Conservation (phyloP, 805 yeast species). For the Barnettozyma pratensis region DNA sequence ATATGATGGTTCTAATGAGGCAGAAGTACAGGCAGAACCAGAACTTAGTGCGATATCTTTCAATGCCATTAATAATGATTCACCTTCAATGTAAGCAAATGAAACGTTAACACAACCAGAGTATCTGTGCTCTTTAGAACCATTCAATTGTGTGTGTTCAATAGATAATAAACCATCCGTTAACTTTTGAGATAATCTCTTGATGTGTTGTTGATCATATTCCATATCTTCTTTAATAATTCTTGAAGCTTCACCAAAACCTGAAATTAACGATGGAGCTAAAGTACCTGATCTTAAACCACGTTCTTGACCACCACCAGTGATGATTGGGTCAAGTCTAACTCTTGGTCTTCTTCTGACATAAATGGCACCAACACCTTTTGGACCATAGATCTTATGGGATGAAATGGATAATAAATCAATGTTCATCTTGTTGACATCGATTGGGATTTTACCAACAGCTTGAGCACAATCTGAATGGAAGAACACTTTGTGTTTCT, state of each 20-base stretch:
- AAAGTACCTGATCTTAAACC: conserved; percentile 95
- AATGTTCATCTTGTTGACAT: conserved; percentile 89
- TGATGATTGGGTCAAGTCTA: conserved; percentile 87
- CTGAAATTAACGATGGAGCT: conserved; percentile 93
- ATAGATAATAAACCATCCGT: conserved; percentile 67
- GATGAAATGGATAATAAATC: conserved; percentile 92
- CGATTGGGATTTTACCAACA: conserved; percentile 87
- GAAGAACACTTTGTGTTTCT: conserved; percentile 85
- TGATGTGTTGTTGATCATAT: conserved; percentile 68
- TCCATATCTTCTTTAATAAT: conserved; percentile 68
- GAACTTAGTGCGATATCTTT: conserved; percentile 94
- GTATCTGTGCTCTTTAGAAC: conserved; percentile 68
- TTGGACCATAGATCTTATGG: conserved; percentile 97
- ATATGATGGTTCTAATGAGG: conserved; percentile 95
- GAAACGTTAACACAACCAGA: conserved; percentile 96
- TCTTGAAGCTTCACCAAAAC: conserved; percentile 97
- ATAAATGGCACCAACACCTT: conserved; percentile 93
- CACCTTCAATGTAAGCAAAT: conserved; percentile 97
- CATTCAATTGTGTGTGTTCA: conserved; percentile 88
- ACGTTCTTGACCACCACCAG: conserved; percentile 99
- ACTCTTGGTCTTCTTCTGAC: conserved; percentile 98
- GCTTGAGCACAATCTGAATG: conserved; percentile 99
- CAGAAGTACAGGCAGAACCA: conserved; percentile 98
- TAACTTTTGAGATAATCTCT: conserved; percentile 66
- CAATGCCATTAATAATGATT: conserved; percentile 93